phyloP scores from a whole-genome alignment of 495 filamentous ascomycete genomes.

The Penicillium malachiteum region DNA sequence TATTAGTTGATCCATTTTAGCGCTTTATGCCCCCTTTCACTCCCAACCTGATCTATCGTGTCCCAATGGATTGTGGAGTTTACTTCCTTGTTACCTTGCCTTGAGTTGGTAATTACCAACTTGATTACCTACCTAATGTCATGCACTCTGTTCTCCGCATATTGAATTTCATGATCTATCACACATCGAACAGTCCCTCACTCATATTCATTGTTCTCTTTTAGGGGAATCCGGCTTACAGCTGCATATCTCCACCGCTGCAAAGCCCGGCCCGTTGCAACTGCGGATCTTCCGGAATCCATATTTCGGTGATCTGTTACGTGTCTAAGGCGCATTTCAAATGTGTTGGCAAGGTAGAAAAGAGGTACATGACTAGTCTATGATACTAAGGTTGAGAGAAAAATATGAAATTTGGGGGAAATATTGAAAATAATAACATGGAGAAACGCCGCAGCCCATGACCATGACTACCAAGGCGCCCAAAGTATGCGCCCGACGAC shows the following conservation, averaged over 20 bases:
- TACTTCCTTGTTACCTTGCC: not conserved
- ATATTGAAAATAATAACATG: no score
- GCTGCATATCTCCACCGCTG: constrained; percentile 12
- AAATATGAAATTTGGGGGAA: no score
- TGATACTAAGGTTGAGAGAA: not conserved
- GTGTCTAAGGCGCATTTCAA: constrained; percentile 2
- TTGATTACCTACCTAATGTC: not conserved
- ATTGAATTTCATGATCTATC: not conserved
- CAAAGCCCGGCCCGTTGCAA: constrained; percentile 10
- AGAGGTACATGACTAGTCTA: not conserved
- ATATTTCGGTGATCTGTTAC: not conserved
- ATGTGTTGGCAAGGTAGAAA: constrained; percentile 1
- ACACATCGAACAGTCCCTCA: not conserved
- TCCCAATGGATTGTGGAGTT: not conserved
- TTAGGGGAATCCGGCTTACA: constrained; percentile 10
- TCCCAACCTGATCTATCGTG: not conserved
- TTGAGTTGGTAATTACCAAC: not conserved
- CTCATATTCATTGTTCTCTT: not conserved
- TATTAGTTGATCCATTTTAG: not conserved
- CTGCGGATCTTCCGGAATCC: constrained; percentile 14
- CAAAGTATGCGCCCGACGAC: not conserved
- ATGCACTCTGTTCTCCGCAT: not conserved
- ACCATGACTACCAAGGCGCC: no score
- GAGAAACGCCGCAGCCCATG: no score
- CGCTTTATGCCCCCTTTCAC: not conserved